Conservation (phyloP, 768 basidiomycete species). For the Mycena venus region DNA sequence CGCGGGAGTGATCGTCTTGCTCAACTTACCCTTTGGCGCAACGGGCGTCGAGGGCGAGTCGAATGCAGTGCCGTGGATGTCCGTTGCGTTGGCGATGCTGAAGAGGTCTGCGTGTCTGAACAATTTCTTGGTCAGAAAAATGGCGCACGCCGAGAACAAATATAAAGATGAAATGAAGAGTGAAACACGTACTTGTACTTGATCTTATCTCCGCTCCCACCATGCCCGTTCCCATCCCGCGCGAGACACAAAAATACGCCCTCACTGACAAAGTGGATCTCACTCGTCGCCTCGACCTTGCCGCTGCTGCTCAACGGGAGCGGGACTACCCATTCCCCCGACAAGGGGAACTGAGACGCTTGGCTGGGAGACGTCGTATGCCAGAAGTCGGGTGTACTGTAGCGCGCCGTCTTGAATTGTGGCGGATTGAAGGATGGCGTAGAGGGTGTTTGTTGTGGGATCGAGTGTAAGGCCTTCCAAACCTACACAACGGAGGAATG, state of each 20-base stretch:
- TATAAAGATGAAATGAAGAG: background rate
- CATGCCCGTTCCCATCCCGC: conserved; percentile 72
- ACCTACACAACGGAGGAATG: conserved; percentile 49
- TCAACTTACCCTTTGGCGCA: conserved; percentile 62
- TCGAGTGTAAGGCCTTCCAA: conserved; percentile 73
- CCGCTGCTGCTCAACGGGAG: conserved; percentile 65
- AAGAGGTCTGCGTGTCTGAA: conserved; percentile 71
- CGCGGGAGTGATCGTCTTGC: conserved; percentile 62
- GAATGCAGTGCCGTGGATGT: conserved; percentile 70
- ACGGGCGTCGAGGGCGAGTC: conserved; percentile 68
- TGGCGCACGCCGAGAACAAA: background rate
- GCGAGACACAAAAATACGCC: conserved; percentile 71
- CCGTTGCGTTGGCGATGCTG: conserved; percentile 68
- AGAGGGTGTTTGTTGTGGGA: conserved; percentile 61
- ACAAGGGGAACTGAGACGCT: conserved; percentile 52
- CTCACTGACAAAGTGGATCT: conserved; percentile 67
- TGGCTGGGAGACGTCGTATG: conserved; percentile 62
- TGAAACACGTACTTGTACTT: conserved; percentile 62
- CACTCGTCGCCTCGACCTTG: conserved; percentile 66
- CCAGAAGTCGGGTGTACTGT: conserved; percentile 68
- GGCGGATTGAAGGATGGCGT: conserved; percentile 74
- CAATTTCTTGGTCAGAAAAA: background rate
- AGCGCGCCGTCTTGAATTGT: conserved; percentile 75
- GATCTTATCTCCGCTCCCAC: conserved; percentile 62
- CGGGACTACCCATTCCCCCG: conserved; percentile 73